Percentiles rank a stretch among this genome's conserved stretches.
phyloP scores from a whole-genome alignment of 2,329 filamentous ascomycete species.

The Aaosphaeria arxii region DNA sequence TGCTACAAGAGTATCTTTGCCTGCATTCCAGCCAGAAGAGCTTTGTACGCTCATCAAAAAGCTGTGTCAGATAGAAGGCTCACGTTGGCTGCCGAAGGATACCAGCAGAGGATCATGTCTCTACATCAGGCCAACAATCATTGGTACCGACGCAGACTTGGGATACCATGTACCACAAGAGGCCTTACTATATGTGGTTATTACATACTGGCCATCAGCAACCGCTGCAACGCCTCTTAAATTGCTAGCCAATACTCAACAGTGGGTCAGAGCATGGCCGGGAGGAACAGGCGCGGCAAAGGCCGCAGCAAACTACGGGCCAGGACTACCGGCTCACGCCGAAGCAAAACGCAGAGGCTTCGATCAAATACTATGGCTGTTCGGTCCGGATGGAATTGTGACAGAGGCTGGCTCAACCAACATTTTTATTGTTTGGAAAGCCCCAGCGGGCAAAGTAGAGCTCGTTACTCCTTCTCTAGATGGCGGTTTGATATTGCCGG shows the following conservation, averaged over 20 bases:
- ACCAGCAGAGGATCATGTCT: background rate
- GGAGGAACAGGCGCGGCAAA: background rate
- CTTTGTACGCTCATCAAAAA: background rate
- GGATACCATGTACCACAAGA: background rate
- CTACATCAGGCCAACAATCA: background rate
- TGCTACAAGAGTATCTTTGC: background rate
- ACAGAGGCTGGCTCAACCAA: background rate
- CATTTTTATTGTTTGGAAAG: background rate
- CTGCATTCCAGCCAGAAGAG: background rate
- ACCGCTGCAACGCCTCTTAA: background rate
- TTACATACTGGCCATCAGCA: background rate
- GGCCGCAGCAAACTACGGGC: background rate
- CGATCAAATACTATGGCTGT: background rate
- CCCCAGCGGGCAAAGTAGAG: background rate
- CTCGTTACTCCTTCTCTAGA: background rate
- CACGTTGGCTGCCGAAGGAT: background rate
- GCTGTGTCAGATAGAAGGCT: background rate
- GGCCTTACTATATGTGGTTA: background rate
- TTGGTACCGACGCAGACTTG: background rate
- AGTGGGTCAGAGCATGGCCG: background rate
- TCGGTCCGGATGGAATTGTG: background rate
- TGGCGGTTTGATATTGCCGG: background rate
- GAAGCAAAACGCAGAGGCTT: background rate
- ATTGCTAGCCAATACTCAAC: background rate
- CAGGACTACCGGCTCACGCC: background rate